Conservation (phyloP, 192 early-diverging fungal genomes). For the Linnemannia exigua region DNA sequence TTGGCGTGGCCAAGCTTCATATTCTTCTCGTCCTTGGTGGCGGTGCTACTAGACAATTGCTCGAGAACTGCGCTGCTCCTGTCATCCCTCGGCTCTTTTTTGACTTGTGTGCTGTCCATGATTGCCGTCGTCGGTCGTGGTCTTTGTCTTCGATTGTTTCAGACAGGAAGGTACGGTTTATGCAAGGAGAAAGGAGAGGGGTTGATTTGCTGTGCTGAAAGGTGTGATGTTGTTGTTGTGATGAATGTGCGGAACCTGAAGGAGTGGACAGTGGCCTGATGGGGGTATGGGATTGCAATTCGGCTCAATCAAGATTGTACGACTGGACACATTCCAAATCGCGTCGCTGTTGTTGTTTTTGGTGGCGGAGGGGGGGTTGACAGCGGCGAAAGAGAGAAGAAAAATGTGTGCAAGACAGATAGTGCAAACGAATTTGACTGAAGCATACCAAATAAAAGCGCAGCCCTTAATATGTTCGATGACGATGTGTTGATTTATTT, state of each 20-base stretch:
- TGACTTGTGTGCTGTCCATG: conserved; percentile 10
- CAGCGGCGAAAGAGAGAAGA: neutral
- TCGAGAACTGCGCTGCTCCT: neutral
- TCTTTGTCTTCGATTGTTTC: neutral
- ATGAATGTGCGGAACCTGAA: no score
- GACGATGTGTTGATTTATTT: neutral
- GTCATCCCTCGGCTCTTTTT: conserved; percentile 6
- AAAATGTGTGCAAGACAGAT: neutral
- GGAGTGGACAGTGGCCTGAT: no score
- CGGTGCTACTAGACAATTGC: neutral
- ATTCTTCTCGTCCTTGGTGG: neutral
- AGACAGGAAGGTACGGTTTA: neutral
- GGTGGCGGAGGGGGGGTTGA: neutral
- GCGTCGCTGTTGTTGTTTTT: neutral
- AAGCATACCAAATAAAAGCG: neutral
- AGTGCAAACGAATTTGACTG: neutral
- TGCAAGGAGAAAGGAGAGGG: no score
- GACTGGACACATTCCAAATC: neutral
- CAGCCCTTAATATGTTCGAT: neutral
- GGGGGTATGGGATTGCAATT: neutral
- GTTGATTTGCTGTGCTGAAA: no score
- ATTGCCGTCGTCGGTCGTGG: neutral
- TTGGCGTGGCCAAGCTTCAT: neutral
- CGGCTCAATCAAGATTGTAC: neutral
- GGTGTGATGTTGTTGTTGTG: no score